A percentile compares a stretch with the other conserved stretches of the same genome.
phyloP scores from a whole-genome alignment of 495 filamentous ascomycete genomes.

The Penicilliopsis zonata region DNA sequence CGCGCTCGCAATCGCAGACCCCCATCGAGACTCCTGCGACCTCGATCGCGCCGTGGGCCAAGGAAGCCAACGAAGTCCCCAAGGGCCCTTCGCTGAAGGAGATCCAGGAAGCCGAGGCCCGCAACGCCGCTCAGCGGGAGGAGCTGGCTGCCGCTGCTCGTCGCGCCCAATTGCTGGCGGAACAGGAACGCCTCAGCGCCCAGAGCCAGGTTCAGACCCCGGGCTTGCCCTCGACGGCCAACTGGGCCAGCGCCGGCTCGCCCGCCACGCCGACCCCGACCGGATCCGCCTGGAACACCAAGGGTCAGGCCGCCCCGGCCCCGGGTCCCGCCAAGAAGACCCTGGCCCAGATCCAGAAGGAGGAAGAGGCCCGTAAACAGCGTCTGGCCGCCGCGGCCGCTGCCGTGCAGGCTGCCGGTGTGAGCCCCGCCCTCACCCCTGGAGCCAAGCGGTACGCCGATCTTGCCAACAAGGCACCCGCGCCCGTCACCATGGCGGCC shows the following conservation, averaged over 20 bases:
- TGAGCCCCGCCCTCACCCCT: conserved; percentile 34
- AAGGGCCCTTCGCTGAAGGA: conserved; percentile 92
- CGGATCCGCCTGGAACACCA: conserved; percentile 55
- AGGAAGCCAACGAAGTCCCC: conserved; percentile 61
- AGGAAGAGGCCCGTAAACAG: conserved; percentile 85
- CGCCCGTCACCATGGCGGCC: conserved; percentile 22
- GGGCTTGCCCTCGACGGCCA: conserved; percentile 77
- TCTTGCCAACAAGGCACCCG: conserved; percentile 67
- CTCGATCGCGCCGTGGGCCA: conserved; percentile 88
- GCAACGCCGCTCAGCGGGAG: conserved; percentile 83
- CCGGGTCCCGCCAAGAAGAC: conserved; percentile 64
- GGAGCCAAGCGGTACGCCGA: conserved; percentile 88
- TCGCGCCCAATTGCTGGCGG: conserved; percentile 51
- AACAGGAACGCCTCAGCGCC: conserved; percentile 67
- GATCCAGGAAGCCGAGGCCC: conserved; percentile 91
- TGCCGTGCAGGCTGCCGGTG: conserved; percentile 32
- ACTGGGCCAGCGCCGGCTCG: conserved; percentile 72
- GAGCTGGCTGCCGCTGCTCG: conserved; percentile 72
- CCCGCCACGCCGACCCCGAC: conserved; percentile 42
- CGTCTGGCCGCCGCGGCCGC: conserved; percentile 45
- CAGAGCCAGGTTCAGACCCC: conserved; percentile 47
- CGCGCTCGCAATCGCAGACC: conserved; percentile 65
- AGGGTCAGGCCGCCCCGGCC: conserved; percentile 31
- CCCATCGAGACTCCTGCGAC: conserved; percentile 48
- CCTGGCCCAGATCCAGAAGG: conserved; percentile 88